These are phyloP conservation scores for Glycine tomentella DNA, from an alignment of 306 rosid genomes.

Conservation along the genomic window DNA sequence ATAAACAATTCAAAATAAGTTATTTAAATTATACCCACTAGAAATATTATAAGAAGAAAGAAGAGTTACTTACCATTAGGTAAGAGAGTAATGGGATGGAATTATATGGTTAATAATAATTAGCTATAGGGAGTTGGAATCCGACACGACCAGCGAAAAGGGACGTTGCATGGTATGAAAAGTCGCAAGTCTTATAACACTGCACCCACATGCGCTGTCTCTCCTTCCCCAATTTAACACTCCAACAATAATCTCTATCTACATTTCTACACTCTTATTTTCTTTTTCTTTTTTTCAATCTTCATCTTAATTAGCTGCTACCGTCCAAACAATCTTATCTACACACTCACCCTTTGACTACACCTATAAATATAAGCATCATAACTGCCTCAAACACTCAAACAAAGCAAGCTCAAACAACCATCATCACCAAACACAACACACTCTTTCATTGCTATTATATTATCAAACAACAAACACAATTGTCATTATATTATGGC, in stretches of 20 bases:
- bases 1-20: too few relatives aligned
- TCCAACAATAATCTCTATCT: conserved; percentile 28
- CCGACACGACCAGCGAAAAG: conserved; percentile 54
- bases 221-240: conserved; percentile 32
- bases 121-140: conserved; percentile 19
- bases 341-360: not conserved
- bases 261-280: not conserved
- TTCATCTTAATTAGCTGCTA: not conserved
- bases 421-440: not conserved
- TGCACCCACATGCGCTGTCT: conserved; percentile 74
- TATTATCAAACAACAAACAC: too few relatives aligned
- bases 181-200: conserved; percentile 17
- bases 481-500: conserved; percentile 51
- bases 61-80: not conserved
- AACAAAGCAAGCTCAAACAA: not conserved
- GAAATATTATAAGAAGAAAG: not conserved
- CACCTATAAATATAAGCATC: conserved; percentile 11
- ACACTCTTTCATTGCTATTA: not conserved
- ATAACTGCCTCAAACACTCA: not conserved
- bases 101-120: not conserved
- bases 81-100: not conserved
- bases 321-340: conserved; percentile 38
- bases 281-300: too few relatives aligned
- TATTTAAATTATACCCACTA: too few relatives aligned
- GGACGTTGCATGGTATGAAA: conserved; percentile 60